Base-by-base conservation (phyloP, 1,284 basidiomycete genomes). In the Ceratobasidium sp. region DNA sequence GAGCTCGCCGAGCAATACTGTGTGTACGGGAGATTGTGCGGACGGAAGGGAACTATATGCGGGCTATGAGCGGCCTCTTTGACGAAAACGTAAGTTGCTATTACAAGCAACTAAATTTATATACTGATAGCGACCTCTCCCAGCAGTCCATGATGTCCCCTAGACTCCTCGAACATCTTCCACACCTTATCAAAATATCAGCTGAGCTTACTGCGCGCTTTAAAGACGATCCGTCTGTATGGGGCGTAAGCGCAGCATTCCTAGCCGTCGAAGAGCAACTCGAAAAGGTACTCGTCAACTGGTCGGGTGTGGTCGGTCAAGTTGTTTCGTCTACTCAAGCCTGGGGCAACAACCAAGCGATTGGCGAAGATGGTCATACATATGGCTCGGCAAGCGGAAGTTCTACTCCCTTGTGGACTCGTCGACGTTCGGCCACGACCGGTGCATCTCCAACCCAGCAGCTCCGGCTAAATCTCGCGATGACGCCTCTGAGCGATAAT, bases 41-140 rank as follows among this genome's bases (percentile, higher is more conserved):
- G 54, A 93, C 92, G 2, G 92, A 93, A 82, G 87, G 88, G 78
- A 90, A 87, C 79, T 93, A 92, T 82, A 87, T 90, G 73, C 83
- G 85, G 1, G 87, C 88, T 12, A 83, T 93, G 64, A 85, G 84
- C 33, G 82, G 86, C 64, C 83, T 92, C 64, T 83, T 87, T 42
- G 81, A 84, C 10, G 85, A 84, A 13, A 83, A 86, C 64, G 89
- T 89, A 54, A 79, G 83, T 80, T 28, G 65, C 46, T 69, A 74
- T 48, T 44, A 77, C 46, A 28, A 48, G 23, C 7, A 28, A n/a
- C 33, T 52, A 2, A 20, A 48, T 91, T 3, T 83, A 26, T 38
- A 33, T 40, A 48, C 48, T 69, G 7, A 50, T n/a, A 4, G 10
- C 28, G 33, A 48, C 26, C 38, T 28, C 3, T 26, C 9, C 20